A percentile compares a stretch with the other conserved stretches of the same genome.
Evolutionary conservation across 177 flowering plant genomes (phyloP).

Genomic region (Vitis hybrid): DNA sequence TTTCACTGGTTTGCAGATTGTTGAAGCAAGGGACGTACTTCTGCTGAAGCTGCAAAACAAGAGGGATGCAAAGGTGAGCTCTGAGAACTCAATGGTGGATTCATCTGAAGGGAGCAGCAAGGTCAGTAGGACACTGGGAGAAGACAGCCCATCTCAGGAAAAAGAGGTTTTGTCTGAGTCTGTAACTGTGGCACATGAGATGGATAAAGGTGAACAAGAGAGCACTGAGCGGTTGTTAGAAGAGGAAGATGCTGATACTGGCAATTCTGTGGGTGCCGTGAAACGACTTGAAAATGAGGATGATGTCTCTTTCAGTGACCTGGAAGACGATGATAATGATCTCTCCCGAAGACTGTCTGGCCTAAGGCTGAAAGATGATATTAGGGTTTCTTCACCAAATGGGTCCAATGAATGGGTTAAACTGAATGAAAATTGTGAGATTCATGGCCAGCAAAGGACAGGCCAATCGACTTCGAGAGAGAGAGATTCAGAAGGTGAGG

Average conservation of each 20-base stretch:
- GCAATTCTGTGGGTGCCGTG: constrained; percentile 14
- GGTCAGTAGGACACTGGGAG: constrained; percentile 19
- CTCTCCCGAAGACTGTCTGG: constrained; percentile 18
- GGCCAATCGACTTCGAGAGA: constrained; percentile 23
- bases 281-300: constrained; percentile 35
- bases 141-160: constrained; percentile 13
- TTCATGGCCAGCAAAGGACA: constrained; percentile 22
- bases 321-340: constrained; percentile 52
- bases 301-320: constrained; percentile 67
- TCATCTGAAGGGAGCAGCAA: constrained; percentile 13
- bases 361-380: constrained; percentile 9
- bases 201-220: constrained; percentile 21
- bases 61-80: constrained; percentile 11
- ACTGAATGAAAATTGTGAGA: constrained; percentile 29
- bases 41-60: constrained; percentile 38
- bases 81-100: constrained; percentile 9
- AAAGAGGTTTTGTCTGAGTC: constrained; percentile 22
- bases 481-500: constrained; percentile 59
- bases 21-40: constrained; percentile 48
- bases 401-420: constrained; percentile 55
- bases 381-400: constrained; percentile 25
- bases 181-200: constrained; percentile 10
- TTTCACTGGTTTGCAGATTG: constrained; percentile 35
- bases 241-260: constrained; percentile 24
- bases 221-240: constrained; percentile 29